Percentiles rank a stretch among this genome's conserved stretches.
Conservation (phyloP, 345 rosid genomes). For the Salix caprea region DNA sequence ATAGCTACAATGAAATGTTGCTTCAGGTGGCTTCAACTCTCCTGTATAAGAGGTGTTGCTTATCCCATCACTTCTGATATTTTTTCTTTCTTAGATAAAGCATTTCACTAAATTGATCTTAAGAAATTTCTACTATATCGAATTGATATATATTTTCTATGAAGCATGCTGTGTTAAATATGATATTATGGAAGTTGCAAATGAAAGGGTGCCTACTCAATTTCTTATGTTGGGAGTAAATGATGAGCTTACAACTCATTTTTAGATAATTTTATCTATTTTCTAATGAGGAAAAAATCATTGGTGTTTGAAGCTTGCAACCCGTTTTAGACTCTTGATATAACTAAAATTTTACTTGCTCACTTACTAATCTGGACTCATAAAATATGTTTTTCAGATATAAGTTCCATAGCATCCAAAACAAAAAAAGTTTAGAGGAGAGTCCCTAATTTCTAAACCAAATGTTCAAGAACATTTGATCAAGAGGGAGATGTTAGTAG, state of each 20-base stretch:
- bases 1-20: constrained; percentile 37
- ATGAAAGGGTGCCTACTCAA: constrained; percentile 28
- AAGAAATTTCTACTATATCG: constrained; percentile 38
- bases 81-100: constrained; percentile 75
- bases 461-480: too few relatives aligned
- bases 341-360: too few relatives aligned
- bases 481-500: too few relatives aligned
- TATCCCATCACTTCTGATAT: constrained; percentile 45
- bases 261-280: constrained; percentile 22
- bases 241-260: constrained; percentile 39
- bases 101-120: constrained; percentile 60
- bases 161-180: constrained; percentile 11
- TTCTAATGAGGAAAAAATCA: constrained; percentile 13
- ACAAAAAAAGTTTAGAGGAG: too few relatives aligned
- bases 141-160: too few relatives aligned
- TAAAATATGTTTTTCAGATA: too few relatives aligned
- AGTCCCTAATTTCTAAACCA: too few relatives aligned
- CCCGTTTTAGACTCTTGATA: too few relatives aligned
- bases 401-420: too few relatives aligned
- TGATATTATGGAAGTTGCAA: constrained; percentile 13
- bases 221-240: constrained; percentile 50
- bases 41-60: constrained; percentile 22
- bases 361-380: too few relatives aligned
- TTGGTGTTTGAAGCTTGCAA: too few relatives aligned
- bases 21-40: constrained; percentile 33